These are phyloP conservation scores for Phytophthora vignae DNA, from an alignment of 352 stramenopile genomes.

Conservation along the genomic window DNA sequence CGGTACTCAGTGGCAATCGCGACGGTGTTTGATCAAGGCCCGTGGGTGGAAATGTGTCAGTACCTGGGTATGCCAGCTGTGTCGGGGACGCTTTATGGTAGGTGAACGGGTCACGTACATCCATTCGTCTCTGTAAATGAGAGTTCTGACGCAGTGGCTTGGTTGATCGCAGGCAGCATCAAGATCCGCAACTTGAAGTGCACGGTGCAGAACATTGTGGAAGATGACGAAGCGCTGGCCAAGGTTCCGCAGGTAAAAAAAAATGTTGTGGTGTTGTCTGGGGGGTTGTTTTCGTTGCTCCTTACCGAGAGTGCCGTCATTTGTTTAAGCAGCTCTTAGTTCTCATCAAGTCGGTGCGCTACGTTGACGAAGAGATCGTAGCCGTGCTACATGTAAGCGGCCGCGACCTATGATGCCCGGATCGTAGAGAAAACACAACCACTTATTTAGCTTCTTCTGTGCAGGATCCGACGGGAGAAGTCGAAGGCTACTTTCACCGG, in stretches of 20 bases:
- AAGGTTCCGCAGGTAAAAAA: constrained; percentile 60
- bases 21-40: constrained; percentile 81
- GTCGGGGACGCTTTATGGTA: constrained; percentile 76
- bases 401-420: neutral
- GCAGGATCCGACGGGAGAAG: constrained; percentile 81
- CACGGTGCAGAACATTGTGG: constrained; percentile 64
- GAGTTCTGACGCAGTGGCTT: neutral
- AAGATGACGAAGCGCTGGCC: constrained; percentile 66
- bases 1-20: constrained; percentile 56
- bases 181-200: constrained; percentile 70
- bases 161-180: constrained; percentile 55
- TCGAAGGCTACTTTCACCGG: constrained; percentile 85
- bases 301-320: neutral
- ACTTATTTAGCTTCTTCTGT: constrained; percentile 1
- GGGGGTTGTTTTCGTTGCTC: neutral
- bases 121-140: neutral
- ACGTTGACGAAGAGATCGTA: constrained; percentile 85
- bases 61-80: constrained; percentile 56
- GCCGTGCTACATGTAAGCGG: constrained; percentile 69
- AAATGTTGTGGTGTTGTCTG: neutral
- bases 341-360: constrained; percentile 83
- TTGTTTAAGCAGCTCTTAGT: constrained; percentile 56
- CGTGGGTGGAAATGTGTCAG: constrained; percentile 86
- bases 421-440: neutral
- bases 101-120: neutral